Base-by-base conservation (phyloP, 306 rosid species). In the Senna siamea region DNA sequence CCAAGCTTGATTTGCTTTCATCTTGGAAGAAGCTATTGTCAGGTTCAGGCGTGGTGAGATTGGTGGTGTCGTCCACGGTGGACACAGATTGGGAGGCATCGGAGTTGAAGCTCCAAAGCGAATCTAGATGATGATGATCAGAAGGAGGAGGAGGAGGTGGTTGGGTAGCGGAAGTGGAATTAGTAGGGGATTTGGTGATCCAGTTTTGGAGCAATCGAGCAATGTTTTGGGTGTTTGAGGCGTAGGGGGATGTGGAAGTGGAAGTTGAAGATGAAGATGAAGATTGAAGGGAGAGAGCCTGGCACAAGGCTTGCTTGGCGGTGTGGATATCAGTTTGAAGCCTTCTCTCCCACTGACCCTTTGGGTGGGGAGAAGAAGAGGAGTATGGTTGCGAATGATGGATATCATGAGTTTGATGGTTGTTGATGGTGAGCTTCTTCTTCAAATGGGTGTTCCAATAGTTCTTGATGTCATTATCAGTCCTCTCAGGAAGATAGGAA, bases 321-420 rank as follows among this genome's bases (percentile, higher is more conserved):
- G 74, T 83, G 63, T 93, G 82, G 52, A 93, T 93, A 72, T 93
- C 96, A 19, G 97, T 93, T 69, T 93, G 98, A 53, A 93, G 87
- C 81, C 87, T 89, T 81, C 96, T 89, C 82, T 91, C 98, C 98
- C 98, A 93, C 73, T 93, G 96, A 23, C 98, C 98, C 65, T 88
- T 41, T 68, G 71, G 47, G 12, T 74, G 85, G 40, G 86, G n/a
- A n/a, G n/a, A n/a, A n/a, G n/a, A n/a, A n/a, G n/a, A n/a, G n/a
- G n/a, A n/a, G n/a, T n/a, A n/a, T n/a, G n/a, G n/a, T n/a, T n/a
- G n/a, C n/a, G n/a, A 65, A 35, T 80, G 52, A 14, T 85, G 75
- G 5, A n/a, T n/a, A n/a, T n/a, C n/a, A n/a, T n/a, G n/a, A n/a
- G n/a, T n/a, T n/a, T 41, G 73, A 17, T 68, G 44, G 74, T 71